phyloP scores from a whole-genome alignment of 129 eudicot species.

The Flaveria trinervia region DNA sequence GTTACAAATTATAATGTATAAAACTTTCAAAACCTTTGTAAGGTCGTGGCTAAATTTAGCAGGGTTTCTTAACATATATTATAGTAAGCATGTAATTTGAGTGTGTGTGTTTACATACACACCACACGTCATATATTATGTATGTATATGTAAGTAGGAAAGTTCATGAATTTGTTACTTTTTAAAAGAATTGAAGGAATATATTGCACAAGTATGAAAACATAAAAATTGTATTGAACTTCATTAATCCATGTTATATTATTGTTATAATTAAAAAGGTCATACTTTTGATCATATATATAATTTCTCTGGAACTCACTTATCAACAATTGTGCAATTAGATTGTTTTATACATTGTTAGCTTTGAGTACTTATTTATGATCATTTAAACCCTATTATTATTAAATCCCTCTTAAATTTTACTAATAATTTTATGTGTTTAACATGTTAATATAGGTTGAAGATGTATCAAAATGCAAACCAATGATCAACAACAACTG shows the following conservation, averaged over 20 bases:
- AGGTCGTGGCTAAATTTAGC: background rate
- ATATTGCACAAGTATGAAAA: too few relatives aligned
- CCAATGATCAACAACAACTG: slow-evolving; percentile 31
- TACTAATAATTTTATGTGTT: background rate
- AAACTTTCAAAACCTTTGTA: background rate
- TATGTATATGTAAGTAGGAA: background rate
- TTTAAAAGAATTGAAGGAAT: too few relatives aligned
- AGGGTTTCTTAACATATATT: background rate
- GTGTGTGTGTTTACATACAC: background rate
- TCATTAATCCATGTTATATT: background rate
- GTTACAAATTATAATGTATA: background rate
- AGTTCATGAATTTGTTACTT: too few relatives aligned
- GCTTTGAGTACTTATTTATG: slow-evolving; percentile 4
- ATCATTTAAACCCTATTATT: background rate
- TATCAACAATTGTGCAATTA: background rate
- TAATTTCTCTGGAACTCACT: background rate
- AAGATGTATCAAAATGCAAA: slow-evolving; percentile 34
- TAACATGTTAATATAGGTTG: slow-evolving; percentile 18
- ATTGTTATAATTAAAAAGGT: background rate
- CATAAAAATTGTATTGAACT: background rate
- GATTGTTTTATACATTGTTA: background rate
- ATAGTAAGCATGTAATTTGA: background rate
- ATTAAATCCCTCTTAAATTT: background rate
- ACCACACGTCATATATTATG: background rate
- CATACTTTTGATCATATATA: background rate